These are phyloP conservation scores for Dothiorella sarmentorum DNA, from an alignment of 2,329 filamentous ascomycete species.

Conservation along the genomic window DNA sequence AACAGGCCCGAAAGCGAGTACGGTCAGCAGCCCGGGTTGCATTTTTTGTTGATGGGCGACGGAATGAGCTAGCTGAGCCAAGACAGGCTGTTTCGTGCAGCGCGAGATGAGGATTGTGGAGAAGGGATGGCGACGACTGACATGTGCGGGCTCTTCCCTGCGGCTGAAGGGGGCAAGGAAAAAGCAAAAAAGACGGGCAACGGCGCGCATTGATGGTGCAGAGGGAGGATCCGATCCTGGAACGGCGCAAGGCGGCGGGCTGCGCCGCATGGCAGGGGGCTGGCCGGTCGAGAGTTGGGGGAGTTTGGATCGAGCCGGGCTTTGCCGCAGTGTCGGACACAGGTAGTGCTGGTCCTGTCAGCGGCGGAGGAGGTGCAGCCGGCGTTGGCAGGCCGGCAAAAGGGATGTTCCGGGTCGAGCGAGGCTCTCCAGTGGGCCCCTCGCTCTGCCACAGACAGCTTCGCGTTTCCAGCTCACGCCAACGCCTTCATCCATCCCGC, in stretches of 20 bases:
- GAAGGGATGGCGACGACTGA: slow-evolving; percentile 13
- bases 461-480: too few species aligned
- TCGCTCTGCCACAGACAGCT: too few species aligned
- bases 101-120: slow-evolving; percentile 18
- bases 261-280: slow-evolving; percentile 3
- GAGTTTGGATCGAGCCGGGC: neutral
- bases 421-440: too few species aligned
- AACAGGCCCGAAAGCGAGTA: neutral
- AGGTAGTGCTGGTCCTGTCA: neutral
- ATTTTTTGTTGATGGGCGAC: slow-evolving; percentile 12
- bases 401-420: slow-evolving; percentile 17
- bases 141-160: neutral
- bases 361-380: neutral
- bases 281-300: neutral
- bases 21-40: slow-evolving; percentile 16
- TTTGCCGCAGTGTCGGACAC: neutral
- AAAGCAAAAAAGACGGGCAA: slow-evolving; percentile 4
- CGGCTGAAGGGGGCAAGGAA: neutral
- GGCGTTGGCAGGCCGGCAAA: slow-evolving; percentile 6
- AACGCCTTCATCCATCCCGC: slow-evolving; percentile 15
- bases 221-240: slow-evolving; percentile 18
- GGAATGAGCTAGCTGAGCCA: slow-evolving; percentile 12
- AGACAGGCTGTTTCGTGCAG: neutral
- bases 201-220: neutral
- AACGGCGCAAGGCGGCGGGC: neutral